phyloP scores from a whole-genome alignment of 352 stramenopile genomes.

The Phytophthora cryptogea region DNA sequence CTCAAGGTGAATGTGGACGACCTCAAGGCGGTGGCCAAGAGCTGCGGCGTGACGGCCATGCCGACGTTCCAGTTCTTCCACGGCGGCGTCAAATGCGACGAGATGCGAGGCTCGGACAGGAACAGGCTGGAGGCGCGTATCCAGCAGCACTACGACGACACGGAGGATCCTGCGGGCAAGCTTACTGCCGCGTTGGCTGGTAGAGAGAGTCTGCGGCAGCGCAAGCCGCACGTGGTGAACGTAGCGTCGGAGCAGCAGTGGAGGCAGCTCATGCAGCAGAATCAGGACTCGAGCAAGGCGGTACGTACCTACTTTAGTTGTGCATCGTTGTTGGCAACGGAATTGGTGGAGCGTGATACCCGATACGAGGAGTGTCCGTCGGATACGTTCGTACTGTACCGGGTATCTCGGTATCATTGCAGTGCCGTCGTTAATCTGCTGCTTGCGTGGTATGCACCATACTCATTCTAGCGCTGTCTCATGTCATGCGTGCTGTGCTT shows the following conservation, averaged over 20 bases:
- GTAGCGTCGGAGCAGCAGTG: slow-evolving; percentile 44
- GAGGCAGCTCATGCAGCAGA: slow-evolving; percentile 35
- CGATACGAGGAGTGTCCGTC: background rate
- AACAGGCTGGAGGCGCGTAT: slow-evolving; percentile 58
- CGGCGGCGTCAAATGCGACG: slow-evolving; percentile 85
- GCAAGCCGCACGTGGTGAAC: slow-evolving; percentile 52
- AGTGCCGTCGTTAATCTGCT: background rate
- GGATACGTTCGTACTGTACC: background rate
- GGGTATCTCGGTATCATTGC: background rate
- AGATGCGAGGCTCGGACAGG: slow-evolving; percentile 86
- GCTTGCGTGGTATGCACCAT: background rate
- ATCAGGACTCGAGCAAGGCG: slow-evolving; percentile 44
- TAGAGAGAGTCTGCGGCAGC: slow-evolving; percentile 10
- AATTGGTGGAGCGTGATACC: background rate
- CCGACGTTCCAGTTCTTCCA: slow-evolving; percentile 96
- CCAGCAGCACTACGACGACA: slow-evolving; percentile 77
- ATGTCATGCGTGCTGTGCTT: background rate
- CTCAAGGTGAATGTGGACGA: slow-evolving; percentile 91
- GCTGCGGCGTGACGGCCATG: slow-evolving; percentile 89
- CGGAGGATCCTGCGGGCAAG: slow-evolving; percentile 28
- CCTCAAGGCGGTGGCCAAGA: slow-evolving; percentile 45
- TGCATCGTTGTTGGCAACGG: no score
- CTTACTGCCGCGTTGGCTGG: background rate
- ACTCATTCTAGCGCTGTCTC: background rate
- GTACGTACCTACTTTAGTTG: slow-evolving; percentile 32